Conservation (phyloP, 345 rosid genomes). For the Arabis hirsuta region DNA sequence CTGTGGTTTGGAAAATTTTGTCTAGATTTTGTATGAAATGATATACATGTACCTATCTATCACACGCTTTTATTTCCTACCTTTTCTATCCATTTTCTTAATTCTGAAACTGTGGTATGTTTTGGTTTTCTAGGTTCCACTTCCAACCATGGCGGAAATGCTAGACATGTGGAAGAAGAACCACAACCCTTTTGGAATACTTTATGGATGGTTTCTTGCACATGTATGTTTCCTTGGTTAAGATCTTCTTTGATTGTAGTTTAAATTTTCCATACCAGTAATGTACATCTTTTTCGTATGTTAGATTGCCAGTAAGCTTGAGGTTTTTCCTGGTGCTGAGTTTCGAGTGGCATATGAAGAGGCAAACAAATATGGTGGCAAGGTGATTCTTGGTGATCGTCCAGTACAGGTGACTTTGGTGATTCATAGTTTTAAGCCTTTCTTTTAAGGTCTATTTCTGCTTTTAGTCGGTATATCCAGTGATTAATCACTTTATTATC, state of each 20-base stretch:
- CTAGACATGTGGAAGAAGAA: slow-evolving; percentile 85
- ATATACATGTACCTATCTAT: too few relatives aligned
- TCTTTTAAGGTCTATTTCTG: background rate
- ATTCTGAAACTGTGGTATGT: background rate
- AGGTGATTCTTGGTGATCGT: slow-evolving; percentile 93
- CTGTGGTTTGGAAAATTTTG: background rate
- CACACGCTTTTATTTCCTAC: too few relatives aligned
- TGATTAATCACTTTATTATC: slow-evolving; percentile 17
- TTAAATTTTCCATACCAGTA: slow-evolving; percentile 1
- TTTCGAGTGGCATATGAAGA: slow-evolving; percentile 94
- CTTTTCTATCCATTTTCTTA: slow-evolving; percentile 1
- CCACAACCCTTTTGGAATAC: slow-evolving; percentile 75
- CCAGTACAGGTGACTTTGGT: slow-evolving; percentile 70
- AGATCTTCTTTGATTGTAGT: slow-evolving; percentile 21
- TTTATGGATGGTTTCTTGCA: slow-evolving; percentile 88
- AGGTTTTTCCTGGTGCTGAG: slow-evolving; percentile 90
- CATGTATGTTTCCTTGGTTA: slow-evolving; percentile 51
- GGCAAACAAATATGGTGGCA: slow-evolving; percentile 79
- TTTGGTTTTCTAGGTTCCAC: slow-evolving; percentile 62
- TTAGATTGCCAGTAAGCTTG: slow-evolving; percentile 82
- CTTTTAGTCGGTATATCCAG: background rate
- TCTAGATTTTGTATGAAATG: slow-evolving; percentile 15
- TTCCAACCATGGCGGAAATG: slow-evolving; percentile 82
- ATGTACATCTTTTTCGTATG: slow-evolving; percentile 12
- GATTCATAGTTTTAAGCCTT: slow-evolving; percentile 14